Evolutionary conservation across 164 flowering plant species (phyloP).

Genomic region (Chimonanthus salicifolius): DNA sequence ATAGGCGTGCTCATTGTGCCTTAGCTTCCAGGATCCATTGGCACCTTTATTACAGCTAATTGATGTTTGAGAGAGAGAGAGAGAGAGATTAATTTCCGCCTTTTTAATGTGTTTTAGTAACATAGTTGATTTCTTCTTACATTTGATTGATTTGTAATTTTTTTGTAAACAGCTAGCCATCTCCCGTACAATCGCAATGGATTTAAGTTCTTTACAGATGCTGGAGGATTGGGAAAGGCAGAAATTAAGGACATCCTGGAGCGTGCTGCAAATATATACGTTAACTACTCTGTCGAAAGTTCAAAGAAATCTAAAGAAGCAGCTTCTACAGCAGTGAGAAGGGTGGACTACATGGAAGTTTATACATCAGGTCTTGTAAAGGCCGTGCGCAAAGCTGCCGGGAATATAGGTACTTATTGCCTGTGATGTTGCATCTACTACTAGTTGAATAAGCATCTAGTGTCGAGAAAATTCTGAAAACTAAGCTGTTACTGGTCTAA

Average conservation of each 20-base stretch:
- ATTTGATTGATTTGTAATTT: slow-evolving; percentile 7
- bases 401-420: slow-evolving; percentile 50
- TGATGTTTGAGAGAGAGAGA: no score
- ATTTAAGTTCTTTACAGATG: slow-evolving; percentile 86
- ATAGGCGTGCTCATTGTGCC: no score
- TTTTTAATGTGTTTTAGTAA: not conserved
- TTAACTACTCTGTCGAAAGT: slow-evolving; percentile 36
- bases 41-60: no score
- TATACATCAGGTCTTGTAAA: slow-evolving; percentile 85
- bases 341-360: slow-evolving; percentile 81
- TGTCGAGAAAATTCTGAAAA: not conserved
- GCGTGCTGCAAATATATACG: slow-evolving; percentile 74
- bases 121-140: not conserved
- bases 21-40: no score
- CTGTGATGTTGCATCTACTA: not conserved
- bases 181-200: slow-evolving; percentile 98
- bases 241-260: slow-evolving; percentile 90
- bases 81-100: no score
- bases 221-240: slow-evolving; percentile 90
- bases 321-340: slow-evolving; percentile 45
- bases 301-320: slow-evolving; percentile 27
- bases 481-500: not conserved
- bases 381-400: slow-evolving; percentile 91
- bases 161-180: slow-evolving; percentile 81
- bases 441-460: not conserved